Evolutionary conservation across 1,284 basidiomycete species (phyloP), one percentile per base, ranked within the genome.

Genomic region (Malassezia japonica): DNA sequence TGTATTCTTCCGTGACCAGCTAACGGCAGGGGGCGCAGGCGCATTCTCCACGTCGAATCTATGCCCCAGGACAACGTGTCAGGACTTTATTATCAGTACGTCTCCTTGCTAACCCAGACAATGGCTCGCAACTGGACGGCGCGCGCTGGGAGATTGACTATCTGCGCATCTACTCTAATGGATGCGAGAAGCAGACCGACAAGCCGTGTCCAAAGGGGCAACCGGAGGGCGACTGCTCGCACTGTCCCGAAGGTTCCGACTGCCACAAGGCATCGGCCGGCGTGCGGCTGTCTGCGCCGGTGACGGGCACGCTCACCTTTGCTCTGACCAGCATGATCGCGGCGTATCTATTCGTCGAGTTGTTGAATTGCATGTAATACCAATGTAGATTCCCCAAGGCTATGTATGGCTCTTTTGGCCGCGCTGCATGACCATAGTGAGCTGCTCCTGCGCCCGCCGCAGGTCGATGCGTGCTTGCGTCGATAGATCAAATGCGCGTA

Each of bases 141-240:
- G 63, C 65, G 4, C 50, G 64, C 7, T 68, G 59, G 57, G 64
- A 68, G 41, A 54, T 68, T 28, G 64, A 68, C 35, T 66, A 62
- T 37, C 29, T 68, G 15, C 53, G 61, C 18, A 49, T 65, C 15
- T 68, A 68, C n/a, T 40, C 38, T 3, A 40, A 40, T 40, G 38
- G 38, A 7, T 40, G 38, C 23, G 16, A 40, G 38, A 13, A 21
- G 18, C n/a, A n/a, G n/a, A n/a, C n/a, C n/a, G n/a, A n/a, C n/a
- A n/a, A n/a, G n/a, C n/a, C n/a, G n/a, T n/a, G n/a, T n/a, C n/a
- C n/a, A n/a, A n/a, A n/a, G n/a, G n/a, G n/a, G n/a, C n/a, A n/a
- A n/a, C n/a, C n/a, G n/a, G n/a, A n/a, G n/a, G n/a, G n/a, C n/a
- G n/a, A n/a, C n/a, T n/a, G n/a, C n/a, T n/a, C n/a, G n/a, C n/a